Conservation (phyloP, 345 rosid species). For the Eucalyptus albens region DNA sequence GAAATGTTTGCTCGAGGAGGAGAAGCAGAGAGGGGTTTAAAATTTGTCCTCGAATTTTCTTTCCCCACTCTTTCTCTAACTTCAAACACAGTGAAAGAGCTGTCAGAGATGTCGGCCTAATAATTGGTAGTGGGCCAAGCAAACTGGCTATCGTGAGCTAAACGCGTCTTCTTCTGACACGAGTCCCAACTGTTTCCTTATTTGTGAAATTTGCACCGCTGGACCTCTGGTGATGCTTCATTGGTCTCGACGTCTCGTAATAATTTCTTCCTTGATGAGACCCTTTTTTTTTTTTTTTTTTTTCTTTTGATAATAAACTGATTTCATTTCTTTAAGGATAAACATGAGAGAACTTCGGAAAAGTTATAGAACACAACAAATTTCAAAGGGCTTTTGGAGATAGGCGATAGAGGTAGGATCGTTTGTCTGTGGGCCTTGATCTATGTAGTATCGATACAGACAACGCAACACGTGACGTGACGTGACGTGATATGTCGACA, state of each 20-base stretch:
- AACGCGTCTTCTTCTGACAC: not conserved
- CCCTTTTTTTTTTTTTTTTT: not conserved
- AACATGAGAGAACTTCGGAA: not conserved
- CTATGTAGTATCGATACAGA: rapidly evolving
- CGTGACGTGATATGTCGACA: rapidly evolving
- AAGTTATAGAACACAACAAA: not conserved
- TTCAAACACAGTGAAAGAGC: not conserved
- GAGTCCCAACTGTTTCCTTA: not conserved
- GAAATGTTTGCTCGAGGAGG: not conserved
- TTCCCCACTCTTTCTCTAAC: not conserved
- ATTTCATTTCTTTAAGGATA: not conserved
- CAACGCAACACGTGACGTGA: too few species aligned
- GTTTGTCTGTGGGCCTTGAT: rapidly evolving
- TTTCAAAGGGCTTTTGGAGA: not conserved
- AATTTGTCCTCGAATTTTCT: not conserved
- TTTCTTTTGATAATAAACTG: too few species aligned
- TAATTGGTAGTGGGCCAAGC: not conserved
- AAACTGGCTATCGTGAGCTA: not conserved
- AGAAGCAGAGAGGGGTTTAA: not conserved
- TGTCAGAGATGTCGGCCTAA: not conserved
- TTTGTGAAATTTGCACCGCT: not conserved
- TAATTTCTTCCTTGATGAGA: not conserved
- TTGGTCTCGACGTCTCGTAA: not conserved
- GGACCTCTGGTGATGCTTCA: not conserved
- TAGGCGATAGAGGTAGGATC: not conserved